A percentile compares a stretch with the other conserved stretches of the same genome.
Evolutionary conservation across 208 protist genomes (phyloP).

Genomic region (Acanthamoeba royreba): DNA sequence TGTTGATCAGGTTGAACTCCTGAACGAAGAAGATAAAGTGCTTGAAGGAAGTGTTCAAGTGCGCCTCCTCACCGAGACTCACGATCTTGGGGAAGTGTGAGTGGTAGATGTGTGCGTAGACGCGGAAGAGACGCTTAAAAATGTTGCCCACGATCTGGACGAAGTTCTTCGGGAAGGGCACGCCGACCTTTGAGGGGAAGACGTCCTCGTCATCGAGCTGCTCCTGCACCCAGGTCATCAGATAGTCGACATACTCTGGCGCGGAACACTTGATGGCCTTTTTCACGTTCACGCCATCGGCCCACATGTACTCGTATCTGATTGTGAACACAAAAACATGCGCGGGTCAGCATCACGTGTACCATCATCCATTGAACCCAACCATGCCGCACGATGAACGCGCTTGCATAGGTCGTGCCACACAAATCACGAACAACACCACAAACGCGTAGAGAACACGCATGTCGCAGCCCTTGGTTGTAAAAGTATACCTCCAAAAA

Average conservation of each 20-base stretch:
- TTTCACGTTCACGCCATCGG: slow-evolving; percentile 90
- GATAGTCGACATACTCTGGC: slow-evolving; percentile 95
- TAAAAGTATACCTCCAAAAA: no score
- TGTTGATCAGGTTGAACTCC: slow-evolving; percentile 82
- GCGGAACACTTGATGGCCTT: slow-evolving; percentile 91
- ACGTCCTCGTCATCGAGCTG: slow-evolving; percentile 94
- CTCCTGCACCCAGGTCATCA: slow-evolving; percentile 97
- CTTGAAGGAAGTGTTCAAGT: slow-evolving; percentile 96
- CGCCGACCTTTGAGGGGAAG: slow-evolving; percentile 89
- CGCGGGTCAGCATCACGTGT: no score
- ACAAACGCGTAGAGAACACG: no score
- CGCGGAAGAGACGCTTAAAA: slow-evolving; percentile 97
- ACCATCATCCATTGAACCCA: no score
- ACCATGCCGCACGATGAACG: no score
- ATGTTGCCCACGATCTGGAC: slow-evolving; percentile 87
- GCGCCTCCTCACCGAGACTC: slow-evolving; percentile 92
- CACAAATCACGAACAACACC: no score
- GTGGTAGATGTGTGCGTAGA: slow-evolving; percentile 99
- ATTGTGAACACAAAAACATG: no score
- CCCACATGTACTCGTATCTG: slow-evolving; percentile 97
- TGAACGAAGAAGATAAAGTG: slow-evolving; percentile 89
- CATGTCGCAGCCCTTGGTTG: no score
- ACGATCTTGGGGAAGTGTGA: slow-evolving; percentile 95
- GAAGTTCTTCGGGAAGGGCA: slow-evolving; percentile 86
- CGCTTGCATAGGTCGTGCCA: no score